Evolutionary conservation across 2,329 filamentous ascomycete genomes (phyloP).

Genomic region (Venturia asperata): DNA sequence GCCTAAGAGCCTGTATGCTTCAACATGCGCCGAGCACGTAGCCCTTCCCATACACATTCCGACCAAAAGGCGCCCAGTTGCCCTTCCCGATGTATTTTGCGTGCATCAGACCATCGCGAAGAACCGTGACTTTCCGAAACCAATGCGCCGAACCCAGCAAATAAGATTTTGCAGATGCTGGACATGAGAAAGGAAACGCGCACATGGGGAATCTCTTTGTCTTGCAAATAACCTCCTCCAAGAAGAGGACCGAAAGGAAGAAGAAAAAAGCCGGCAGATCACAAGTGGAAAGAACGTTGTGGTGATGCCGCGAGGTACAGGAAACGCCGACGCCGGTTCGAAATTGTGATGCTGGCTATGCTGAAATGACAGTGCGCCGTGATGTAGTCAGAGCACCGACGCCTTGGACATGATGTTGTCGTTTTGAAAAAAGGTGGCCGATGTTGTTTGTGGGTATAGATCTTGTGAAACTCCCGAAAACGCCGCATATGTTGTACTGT

Average conservation of each 20-base stretch:
- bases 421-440: background rate
- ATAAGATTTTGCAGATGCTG: background rate
- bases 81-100: background rate
- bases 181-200: slow-evolving; percentile 9
- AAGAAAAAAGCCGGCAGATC: background rate
- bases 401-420: background rate
- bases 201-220: slow-evolving; percentile 15
- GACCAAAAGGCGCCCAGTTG: slow-evolving; percentile 2
- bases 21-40: too few species aligned
- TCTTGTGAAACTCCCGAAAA: background rate
- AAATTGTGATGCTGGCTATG: slow-evolving; percentile 6
- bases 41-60: too few species aligned
- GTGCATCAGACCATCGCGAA: background rate
- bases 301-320: background rate
- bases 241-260: background rate
- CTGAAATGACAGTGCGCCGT: slow-evolving; percentile 6
- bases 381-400: background rate
- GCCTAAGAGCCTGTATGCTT: too few species aligned
- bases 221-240: slow-evolving; percentile 2
- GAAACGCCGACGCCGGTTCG: background rate
- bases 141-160: slow-evolving; percentile 9
- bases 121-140: slow-evolving; percentile 7
- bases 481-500: slow-evolving; percentile 1
- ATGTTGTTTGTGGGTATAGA: slow-evolving; percentile 13
- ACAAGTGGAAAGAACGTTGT: background rate